Base-by-base conservation (phyloP, 306 rosid species). In the Vigna trinervia region DNA sequence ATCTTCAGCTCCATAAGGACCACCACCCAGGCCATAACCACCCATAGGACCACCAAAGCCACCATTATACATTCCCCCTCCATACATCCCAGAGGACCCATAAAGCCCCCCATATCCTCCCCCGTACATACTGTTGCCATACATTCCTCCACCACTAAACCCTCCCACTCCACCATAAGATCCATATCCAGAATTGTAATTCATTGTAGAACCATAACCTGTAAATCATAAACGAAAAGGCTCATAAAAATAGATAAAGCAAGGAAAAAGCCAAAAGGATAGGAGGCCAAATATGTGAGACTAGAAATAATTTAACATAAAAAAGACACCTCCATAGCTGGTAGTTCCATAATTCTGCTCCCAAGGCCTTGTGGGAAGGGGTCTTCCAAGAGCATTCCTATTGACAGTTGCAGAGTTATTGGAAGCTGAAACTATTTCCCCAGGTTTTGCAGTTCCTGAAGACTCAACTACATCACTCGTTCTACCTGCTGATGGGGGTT, bases 391-490 rank as follows among this genome's bases (percentile, higher is more conserved):
- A 32, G 88, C n/a, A 75, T 85, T 92, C 70, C 84, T 80, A 75
- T 80, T 83, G 67, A 70, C 22, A 67, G 83, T 45, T n/a, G 85
- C 66, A 80, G 26, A 83, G 20, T 60, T 81, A 79, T 85, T 86
- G 65, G 95, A 69, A 76, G 74, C 74, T 12, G 96, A 78, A 71
- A 90, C 90, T 30, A 88, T 90, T 80, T 92, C 96, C 69, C 97
- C 97, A 9, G 88, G 97, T 74, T 62, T 90, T 65, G 97, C 90
- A 76, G 96, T 90, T 61, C 93, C 93, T 20, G 97, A 92, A 52
- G 97, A 89, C 86, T 92, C 96, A 68, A 90, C 97, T 28, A 90
- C 92, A 66, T 88, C 92, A 76, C 96, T 92, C 4, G 96, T 92
- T 77, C 72, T 87, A 61, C 97, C 96, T 61, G 79, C 75, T 60